Base-by-base conservation (phyloP, 2,329 filamentous ascomycete species). In the Beauveria varroae region DNA sequence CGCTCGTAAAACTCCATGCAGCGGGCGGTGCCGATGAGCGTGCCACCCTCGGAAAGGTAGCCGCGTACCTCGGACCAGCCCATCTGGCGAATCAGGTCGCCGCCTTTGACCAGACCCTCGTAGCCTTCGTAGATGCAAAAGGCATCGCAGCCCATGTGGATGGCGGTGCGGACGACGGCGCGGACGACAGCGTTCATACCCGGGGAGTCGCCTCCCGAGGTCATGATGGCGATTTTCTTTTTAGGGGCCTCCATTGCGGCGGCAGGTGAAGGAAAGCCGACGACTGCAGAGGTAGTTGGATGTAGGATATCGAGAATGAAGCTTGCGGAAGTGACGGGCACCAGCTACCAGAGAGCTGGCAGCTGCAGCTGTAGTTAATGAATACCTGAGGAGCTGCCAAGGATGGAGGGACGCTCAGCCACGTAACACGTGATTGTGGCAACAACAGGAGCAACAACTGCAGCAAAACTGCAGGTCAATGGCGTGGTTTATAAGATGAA, bases 181-280 rank as follows among this genome's bases (percentile, higher is more conserved):
- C 93, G 86, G 43, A 97, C 91, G 41, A 90, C 90, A 64, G 87
- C 91, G 75, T 95, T 96, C 93, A 97, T 97, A 73, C 93, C 93
- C 2, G 91, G 93, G 66, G 91, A 91, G 81, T 97, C 93, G 71
- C 93, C 93, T 71, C 93, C 93, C 67, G 90, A 96, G 71, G 93
- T 97, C 88, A 97, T 91, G 74, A 97, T 86, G 66, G 88, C 93
- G 73, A 97, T 93, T 75, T 84, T 85, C 75, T 86, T 85, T 70
- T 79, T 84, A 62, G 75, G 71, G 50, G 75, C 74, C 80, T 59
- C 61, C 56, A 56, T 60, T 43, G 51, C 56, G 47, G 54, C 51
- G 40, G 30, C 20, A 18, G 14, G 5, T 16, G 40, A n/a, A 6
- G 28, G 3, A 12, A 10, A 47, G n/a, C 24, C 52, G 34, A 34